Evolutionary conservation across 2,329 filamentous ascomycete genomes (phyloP), one percentile per base, ranked within the genome.

Genomic region (Magnaporthiopsis poae): DNA sequence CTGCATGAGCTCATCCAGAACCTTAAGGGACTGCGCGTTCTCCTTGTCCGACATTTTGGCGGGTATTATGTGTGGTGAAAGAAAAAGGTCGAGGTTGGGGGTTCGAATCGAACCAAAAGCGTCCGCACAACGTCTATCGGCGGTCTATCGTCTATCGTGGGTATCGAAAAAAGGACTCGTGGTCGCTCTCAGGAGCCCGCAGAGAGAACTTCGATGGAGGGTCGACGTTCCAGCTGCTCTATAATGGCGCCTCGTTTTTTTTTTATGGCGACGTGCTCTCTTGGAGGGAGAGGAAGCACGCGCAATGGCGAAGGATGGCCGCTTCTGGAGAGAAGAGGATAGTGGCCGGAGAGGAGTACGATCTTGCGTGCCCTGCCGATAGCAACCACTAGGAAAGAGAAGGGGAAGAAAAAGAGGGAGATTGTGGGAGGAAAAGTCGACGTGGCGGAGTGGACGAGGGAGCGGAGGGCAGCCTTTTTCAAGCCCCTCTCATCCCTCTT

Each of bases 1-100:
- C 80, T 90, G 85, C 83, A 98, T 87, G 73, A 98, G 88, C 83
- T 97, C 92, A 80, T 97, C 92, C 75, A 99, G 89, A 75, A 86
- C 80, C 83, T 86, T 84, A 78, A 84, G 76, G 75, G 83, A 85
- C 78, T 85, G 78, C 70, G 83, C 80, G 79, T 84, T 86, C 77
- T 86, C 84, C 75, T 81, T 63, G 52, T 77, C 74, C 71, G 75
- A 71, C 77, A 80, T 80, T 67, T 69, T 80, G 73, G 60, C 63
- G 65, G 61, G 59, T 63, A 68, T 68, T 71, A 70, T 72, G 63
- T 65, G 59, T 36, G 29, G 31, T 33, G 27, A 11, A 33, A 56
- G 29, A 46, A 60, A n/a, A 56, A n/a, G n/a, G n/a, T 33, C 61
- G 25, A 27, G 9, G 5, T 2, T 46, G 60, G 46, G 60, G 60